Percentiles rank a stretch among this genome's conserved stretches.
These are phyloP conservation scores for Exobasidium rhododendri DNA, from an alignment of 1,284 basidiomycete species.

Conservation along the genomic window DNA sequence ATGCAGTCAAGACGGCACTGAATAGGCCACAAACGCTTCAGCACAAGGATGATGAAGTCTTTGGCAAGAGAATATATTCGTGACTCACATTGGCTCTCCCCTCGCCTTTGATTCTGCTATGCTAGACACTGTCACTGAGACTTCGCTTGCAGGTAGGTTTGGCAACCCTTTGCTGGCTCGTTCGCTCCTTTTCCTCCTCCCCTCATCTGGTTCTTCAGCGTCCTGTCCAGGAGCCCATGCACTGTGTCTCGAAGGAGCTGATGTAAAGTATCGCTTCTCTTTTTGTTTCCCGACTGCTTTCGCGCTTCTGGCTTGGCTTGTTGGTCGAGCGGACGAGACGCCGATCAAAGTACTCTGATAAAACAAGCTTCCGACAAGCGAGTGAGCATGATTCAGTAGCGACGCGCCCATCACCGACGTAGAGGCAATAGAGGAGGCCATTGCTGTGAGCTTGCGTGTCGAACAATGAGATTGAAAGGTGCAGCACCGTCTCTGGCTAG, in stretches of 20 bases:
- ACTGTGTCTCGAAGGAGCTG: not conserved
- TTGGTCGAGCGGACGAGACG: no score
- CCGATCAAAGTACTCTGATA: not conserved
- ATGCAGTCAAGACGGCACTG: slow-evolving; percentile 46
- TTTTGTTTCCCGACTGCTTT: slow-evolving; percentile 1
- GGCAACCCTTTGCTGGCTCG: no score
- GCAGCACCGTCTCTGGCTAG: no score
- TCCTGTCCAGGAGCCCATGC: not conserved
- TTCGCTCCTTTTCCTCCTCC: not conserved
- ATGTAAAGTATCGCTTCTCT: not conserved
- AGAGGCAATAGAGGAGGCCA: not conserved
- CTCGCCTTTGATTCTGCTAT: slow-evolving; percentile 3
- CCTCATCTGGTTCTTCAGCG: not conserved
- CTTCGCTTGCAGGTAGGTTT: not conserved
- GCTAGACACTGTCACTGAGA: slow-evolving; percentile 4
- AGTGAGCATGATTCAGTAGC: not conserved
- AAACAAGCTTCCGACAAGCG: not conserved
- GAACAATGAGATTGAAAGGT: no score
- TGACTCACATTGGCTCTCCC: slow-evolving; percentile 1
- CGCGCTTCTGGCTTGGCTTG: not conserved
- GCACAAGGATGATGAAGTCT: not conserved
- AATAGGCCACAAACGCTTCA: no score
- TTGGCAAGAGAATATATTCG: not conserved
- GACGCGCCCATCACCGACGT: not conserved
- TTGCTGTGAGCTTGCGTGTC: not conserved